Evolutionary conservation across 306 rosid genomes (phyloP).

Genomic region (Ormosia semicastrata): DNA sequence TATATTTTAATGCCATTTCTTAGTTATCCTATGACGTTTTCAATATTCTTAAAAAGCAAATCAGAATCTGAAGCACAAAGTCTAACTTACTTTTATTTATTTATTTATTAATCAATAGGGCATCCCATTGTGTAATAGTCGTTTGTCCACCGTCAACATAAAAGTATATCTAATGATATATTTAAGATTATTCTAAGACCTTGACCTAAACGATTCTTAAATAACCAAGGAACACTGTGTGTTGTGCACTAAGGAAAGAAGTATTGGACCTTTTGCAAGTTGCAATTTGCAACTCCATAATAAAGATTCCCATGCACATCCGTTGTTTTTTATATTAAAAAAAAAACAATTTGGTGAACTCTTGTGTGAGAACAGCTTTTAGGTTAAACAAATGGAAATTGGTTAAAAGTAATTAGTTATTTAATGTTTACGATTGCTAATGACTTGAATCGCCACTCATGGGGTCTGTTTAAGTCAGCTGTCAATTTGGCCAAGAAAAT

Average conservation of each 20-base stretch:
- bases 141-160: slow-evolving; percentile 38
- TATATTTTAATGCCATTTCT: not conserved
- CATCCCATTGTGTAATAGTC: not conserved
- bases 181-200: not conserved
- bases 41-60: not conserved
- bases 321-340: not conserved
- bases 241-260: not conserved
- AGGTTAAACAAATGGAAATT: slow-evolving; percentile 7
- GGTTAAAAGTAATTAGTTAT: not conserved
- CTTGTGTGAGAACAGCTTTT: not conserved
- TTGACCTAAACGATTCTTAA: slow-evolving; percentile 16
- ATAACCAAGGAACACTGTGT: not conserved
- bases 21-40: slow-evolving; percentile 7
- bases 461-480: not conserved
- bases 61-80: slow-evolving; percentile 31
- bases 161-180: slow-evolving; percentile 1
- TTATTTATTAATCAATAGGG: not conserved
- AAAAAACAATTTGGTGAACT: not conserved
- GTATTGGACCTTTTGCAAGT: slow-evolving; percentile 24
- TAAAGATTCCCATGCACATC: slow-evolving; percentile 16
- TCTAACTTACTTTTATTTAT: slow-evolving; percentile 5
- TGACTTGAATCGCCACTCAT: slow-evolving; percentile 1
- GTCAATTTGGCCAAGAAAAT: not conserved
- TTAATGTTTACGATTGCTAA: not conserved
- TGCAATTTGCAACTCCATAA: slow-evolving; percentile 26